Base-by-base conservation (phyloP, 768 basidiomycete genomes). In the Calocera viscosa region DNA sequence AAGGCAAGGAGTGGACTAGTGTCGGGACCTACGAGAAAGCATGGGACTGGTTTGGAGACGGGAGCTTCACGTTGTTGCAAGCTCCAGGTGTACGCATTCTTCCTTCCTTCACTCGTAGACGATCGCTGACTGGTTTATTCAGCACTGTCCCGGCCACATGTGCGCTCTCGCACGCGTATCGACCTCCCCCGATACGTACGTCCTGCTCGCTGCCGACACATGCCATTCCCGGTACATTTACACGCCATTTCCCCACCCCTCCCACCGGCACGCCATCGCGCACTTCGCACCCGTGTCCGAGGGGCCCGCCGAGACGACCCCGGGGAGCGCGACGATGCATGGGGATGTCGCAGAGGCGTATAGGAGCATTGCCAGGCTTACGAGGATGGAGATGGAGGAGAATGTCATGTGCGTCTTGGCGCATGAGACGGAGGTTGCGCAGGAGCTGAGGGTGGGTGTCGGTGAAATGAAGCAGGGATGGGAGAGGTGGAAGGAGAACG, bases 1-100 rank as follows among this genome's bases (percentile, higher is more conserved):
- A 22, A 19, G 65, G 43, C 26, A 69, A 63, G 60, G 43, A 30
- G 28, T 72, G 70, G 70, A 60, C 67, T 28, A 47, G 64, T 30
- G 34, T 73, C 8, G 71, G 68, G 16, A 69, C 69, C 41, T 73
- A 68, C 35, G 70, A 71, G 11, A 40, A 68, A 11, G 72, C 65
- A 0, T 60, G 71, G 8, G 70, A 73, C 41, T 73, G 68, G 68
- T 72, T 71, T 43, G 70, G 71, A 0, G 72, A 73, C 65, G 72
- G 72, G 2, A 70, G 70, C 63, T 65, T 72, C 40, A 72, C 70
- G 71, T 65, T 73, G 12, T 40, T 70, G 12, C 65, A 70, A 67
- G 67, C 67, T 22, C 71, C 71, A 33, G 72, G 72, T 16, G 70
- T 72, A 30, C 68, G 72, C n/a, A n/a, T 69, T 14, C 24, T 53